These are phyloP conservation scores for Macrolepiota fuliginosa DNA, from an alignment of 768 basidiomycete genomes.

Conservation along the genomic window DNA sequence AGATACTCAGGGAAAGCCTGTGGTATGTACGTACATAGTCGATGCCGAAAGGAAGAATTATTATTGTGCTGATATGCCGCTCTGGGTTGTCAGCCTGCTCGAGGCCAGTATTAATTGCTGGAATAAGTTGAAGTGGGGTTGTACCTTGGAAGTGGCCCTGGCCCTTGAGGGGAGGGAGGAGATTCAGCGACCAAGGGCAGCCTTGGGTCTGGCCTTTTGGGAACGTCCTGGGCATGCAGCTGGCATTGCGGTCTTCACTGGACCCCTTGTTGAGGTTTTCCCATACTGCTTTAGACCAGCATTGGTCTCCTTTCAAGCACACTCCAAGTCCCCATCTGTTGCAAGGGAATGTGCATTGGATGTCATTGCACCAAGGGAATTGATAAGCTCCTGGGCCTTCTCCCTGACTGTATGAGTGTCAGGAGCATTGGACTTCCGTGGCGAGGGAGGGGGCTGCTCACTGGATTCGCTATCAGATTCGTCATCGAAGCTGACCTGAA, in stretches of 20 bases:
- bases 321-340: not conserved
- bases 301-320: not conserved
- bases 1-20: not conserved
- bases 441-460: too few relatives aligned
- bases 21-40: not conserved
- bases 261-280: too few relatives aligned
- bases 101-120: too few relatives aligned
- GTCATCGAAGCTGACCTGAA: too few relatives aligned
- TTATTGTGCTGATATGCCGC: not conserved
- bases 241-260: too few relatives aligned
- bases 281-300: not conserved
- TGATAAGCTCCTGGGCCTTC: not conserved
- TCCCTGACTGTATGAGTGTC: too few relatives aligned
- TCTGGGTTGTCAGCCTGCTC: not conserved
- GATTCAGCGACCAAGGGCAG: not conserved
- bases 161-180: not conserved
- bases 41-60: not conserved
- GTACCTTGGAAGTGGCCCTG: not conserved
- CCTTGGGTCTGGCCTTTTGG: not conserved
- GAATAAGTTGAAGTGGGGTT: too few relatives aligned
- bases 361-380: not conserved
- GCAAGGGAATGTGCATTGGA: not conserved
- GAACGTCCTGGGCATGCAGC: not conserved
- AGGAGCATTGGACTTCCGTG: too few relatives aligned
- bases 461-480: too few relatives aligned